These are phyloP conservation scores for Phytophthora meadii DNA, from an alignment of 352 stramenopile genomes.

Conservation along the genomic window DNA sequence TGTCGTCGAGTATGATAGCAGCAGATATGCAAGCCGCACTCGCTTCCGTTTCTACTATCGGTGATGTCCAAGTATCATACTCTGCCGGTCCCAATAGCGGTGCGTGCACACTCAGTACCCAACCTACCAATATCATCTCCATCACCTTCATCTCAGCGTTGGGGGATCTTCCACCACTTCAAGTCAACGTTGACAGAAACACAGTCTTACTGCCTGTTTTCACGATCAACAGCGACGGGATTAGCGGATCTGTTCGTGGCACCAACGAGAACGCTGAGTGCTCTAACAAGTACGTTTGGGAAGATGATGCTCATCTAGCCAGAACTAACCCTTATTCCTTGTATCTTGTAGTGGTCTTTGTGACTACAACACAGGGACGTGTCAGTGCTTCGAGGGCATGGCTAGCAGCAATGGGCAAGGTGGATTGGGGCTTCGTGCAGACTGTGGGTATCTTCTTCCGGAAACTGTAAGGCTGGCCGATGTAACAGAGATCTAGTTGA, in stretches of 20 bases:
- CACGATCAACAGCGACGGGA: slow-evolving; percentile 64
- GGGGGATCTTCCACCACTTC: slow-evolving; percentile 63
- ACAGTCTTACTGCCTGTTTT: slow-evolving; percentile 54
- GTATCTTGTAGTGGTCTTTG: slow-evolving; percentile 56
- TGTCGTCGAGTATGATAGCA: slow-evolving; percentile 51
- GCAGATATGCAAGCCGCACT: slow-evolving; percentile 53
- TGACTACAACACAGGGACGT: slow-evolving; percentile 57
- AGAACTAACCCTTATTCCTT: not conserved
- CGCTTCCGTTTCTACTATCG: slow-evolving; percentile 45
- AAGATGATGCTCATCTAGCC: not conserved
- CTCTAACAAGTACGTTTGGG: slow-evolving; percentile 70
- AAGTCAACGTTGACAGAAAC: slow-evolving; percentile 35
- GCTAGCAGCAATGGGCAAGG: slow-evolving; percentile 64
- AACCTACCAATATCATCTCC: slow-evolving; percentile 58
- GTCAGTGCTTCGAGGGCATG: slow-evolving; percentile 78
- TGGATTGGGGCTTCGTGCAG: slow-evolving; percentile 54
- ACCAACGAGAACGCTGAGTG: slow-evolving; percentile 78
- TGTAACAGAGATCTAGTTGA: slow-evolving; percentile 20
- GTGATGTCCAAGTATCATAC: slow-evolving; percentile 58
- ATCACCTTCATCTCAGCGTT: slow-evolving; percentile 67
- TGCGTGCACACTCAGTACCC: slow-evolving; percentile 54
- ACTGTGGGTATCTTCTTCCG: slow-evolving; percentile 68
- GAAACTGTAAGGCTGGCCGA: slow-evolving; percentile 50
- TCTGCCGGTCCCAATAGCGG: slow-evolving; percentile 42
- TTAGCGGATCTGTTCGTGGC: slow-evolving; percentile 53